These are phyloP conservation scores for Penicillium sp. DNA, from an alignment of 2,329 filamentous ascomycete genomes.

Conservation along the genomic window DNA sequence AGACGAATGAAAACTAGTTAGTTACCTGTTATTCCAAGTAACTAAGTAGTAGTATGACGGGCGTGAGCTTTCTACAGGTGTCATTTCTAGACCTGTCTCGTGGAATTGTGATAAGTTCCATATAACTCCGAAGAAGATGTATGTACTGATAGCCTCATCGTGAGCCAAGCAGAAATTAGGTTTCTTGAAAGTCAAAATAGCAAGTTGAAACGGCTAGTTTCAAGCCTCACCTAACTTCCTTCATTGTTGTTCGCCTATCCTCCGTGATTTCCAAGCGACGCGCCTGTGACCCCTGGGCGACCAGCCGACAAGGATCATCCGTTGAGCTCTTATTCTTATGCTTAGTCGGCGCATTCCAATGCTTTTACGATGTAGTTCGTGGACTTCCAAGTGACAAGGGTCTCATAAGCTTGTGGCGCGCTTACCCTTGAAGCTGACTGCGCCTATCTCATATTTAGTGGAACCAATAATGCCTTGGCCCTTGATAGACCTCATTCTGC, in stretches of 20 bases:
- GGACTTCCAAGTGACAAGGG: not conserved
- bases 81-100: no score
- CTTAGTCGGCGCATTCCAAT: not conserved
- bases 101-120: not conserved
- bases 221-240: not conserved
- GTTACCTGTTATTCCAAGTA: no score
- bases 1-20: no score
- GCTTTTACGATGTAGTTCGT: no score
- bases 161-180: not conserved
- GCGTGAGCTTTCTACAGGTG: no score
- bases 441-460: not conserved
- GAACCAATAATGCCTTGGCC: not conserved
- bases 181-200: not conserved
- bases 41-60: no score
- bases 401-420: slow-evolving; percentile 1
- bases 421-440: slow-evolving; percentile 5
- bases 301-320: slow-evolving; percentile 1
- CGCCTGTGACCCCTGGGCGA: not conserved
- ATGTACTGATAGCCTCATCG: not conserved
- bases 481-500: not conserved
- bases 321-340: not conserved
- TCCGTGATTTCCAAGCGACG: not conserved
- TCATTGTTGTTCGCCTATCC: not conserved
- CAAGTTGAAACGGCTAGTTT: not conserved
- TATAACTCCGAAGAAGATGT: no score